phyloP scores from a whole-genome alignment of 106 monocot genomes.

The Dendrobium chrysotoxum region DNA sequence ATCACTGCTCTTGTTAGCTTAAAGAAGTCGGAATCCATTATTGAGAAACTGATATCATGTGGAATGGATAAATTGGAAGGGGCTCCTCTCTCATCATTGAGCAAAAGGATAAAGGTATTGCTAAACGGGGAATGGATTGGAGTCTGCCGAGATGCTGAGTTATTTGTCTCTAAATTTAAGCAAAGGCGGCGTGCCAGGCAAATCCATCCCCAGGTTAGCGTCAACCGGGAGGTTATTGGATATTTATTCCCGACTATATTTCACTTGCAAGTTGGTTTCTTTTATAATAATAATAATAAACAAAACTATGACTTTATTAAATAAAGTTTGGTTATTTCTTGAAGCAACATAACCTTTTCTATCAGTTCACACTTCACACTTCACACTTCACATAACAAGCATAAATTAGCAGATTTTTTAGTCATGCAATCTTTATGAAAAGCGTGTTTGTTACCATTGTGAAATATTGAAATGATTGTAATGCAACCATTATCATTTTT shows the following conservation, averaged over 20 bases:
- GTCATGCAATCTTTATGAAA: neutral
- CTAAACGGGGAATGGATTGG: slow-evolving; percentile 92
- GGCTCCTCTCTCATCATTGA: slow-evolving; percentile 22
- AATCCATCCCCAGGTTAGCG: slow-evolving; percentile 57
- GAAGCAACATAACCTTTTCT: neutral
- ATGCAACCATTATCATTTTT: neutral
- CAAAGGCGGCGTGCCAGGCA: slow-evolving; percentile 39
- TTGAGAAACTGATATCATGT: slow-evolving; percentile 48
- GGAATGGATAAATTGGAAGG: slow-evolving; percentile 69
- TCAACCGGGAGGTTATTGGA: neutral
- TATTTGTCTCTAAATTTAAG: slow-evolving; percentile 56
- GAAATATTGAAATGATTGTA: neutral
- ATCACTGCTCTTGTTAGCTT: slow-evolving; percentile 73
- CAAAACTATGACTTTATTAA: neutral
- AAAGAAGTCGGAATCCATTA: slow-evolving; percentile 27
- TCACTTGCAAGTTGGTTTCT: neutral
- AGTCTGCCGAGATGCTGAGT: slow-evolving; percentile 38
- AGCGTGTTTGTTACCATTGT: neutral
- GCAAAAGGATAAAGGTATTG: slow-evolving; percentile 57
- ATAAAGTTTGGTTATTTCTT: neutral
- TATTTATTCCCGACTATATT: neutral
- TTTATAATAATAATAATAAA: no score
- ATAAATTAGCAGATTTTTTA: neutral
- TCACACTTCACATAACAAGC: neutral
- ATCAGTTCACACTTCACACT: neutral